A percentile compares a stretch with the other conserved stretches of the same genome.
Evolutionary conservation across 1,284 basidiomycete genomes (phyloP).

Genomic region (Schizopora paradoxa): DNA sequence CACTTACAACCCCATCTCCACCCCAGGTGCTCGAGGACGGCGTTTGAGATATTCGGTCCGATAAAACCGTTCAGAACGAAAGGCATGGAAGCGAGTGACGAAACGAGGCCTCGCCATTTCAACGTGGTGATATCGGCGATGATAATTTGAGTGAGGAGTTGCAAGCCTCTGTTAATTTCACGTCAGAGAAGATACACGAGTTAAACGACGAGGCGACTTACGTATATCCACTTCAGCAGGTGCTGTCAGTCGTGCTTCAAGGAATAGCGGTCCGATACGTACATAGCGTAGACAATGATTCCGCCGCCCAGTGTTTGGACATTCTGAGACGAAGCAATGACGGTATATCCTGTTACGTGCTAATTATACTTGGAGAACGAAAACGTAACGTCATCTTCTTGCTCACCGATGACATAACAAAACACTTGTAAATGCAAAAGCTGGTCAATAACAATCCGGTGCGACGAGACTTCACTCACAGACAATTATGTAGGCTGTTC

Average conservation of each 20-base stretch:
- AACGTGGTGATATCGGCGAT: constrained; percentile 79
- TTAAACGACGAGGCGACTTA: constrained; percentile 25
- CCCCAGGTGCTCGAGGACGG: constrained; percentile 46
- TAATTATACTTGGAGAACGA: too few relatives aligned
- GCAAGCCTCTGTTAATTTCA: constrained; percentile 44
- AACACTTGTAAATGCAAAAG: constrained; percentile 29
- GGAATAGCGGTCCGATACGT: constrained; percentile 21
- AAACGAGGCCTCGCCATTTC: constrained; percentile 71
- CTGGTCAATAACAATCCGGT: constrained; percentile 1
- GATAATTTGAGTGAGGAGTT: constrained; percentile 70
- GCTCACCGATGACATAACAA: constrained; percentile 49
- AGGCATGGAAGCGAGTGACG: constrained; percentile 59
- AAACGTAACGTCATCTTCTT: background rate
- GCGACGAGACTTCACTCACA: constrained; percentile 39
- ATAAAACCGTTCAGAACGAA: constrained; percentile 68
- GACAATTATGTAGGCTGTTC: constrained; percentile 55
- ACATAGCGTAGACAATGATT: constrained; percentile 54
- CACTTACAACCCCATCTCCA: constrained; percentile 77
- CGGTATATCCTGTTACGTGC: constrained; percentile 31
- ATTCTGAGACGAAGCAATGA: constrained; percentile 38
- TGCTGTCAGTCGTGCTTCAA: background rate
- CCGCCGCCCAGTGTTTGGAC: constrained; percentile 44
- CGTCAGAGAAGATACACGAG: background rate
- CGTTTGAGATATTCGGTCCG: constrained; percentile 61
- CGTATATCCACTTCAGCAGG: constrained; percentile 46